phyloP scores from a whole-genome alignment of 495 filamentous ascomycete genomes.

The Astrothelium subdiscretum region DNA sequence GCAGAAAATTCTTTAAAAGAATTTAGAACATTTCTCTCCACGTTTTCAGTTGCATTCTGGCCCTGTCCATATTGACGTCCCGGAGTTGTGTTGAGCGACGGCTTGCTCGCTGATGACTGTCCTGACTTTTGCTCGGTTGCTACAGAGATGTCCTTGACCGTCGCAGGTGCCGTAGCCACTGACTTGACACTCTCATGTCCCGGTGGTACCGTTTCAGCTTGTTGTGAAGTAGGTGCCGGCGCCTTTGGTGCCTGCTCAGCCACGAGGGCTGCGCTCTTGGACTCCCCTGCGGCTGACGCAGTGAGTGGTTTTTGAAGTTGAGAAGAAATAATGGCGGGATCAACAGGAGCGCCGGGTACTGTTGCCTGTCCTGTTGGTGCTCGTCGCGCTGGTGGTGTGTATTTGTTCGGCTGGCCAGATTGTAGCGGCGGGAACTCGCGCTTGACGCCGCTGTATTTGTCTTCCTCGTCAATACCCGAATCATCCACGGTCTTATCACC shows the following conservation, averaged over 20 bases:
- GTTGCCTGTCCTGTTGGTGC: conserved; percentile 62
- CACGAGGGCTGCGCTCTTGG: background rate
- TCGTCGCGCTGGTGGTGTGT: conserved; percentile 78
- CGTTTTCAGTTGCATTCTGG: conserved; percentile 59
- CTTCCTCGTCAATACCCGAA: conserved; percentile 68
- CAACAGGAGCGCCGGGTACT: conserved; percentile 60
- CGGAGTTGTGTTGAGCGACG: background rate
- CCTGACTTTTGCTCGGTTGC: background rate
- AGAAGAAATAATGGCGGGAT: conserved; percentile 73
- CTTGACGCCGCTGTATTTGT: conserved; percentile 89
- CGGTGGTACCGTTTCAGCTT: background rate
- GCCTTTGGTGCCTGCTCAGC: conserved; percentile 17
- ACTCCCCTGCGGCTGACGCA: background rate
- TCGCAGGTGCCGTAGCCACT: background rate
- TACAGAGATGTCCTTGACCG: background rate
- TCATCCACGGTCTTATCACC: conserved; percentile 54
- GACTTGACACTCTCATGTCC: background rate
- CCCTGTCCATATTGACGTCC: conserved; percentile 1
- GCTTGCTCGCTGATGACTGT: background rate
- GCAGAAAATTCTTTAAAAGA: conserved; percentile 76
- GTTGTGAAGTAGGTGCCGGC: background rate
- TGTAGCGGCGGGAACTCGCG: conserved; percentile 63
- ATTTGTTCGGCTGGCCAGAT: conserved; percentile 57
- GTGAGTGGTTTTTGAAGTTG: conserved; percentile 47
- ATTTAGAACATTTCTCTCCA: conserved; percentile 65